Evolutionary conservation across 345 rosid genomes (phyloP).

Genomic region (Citrus medica): DNA sequence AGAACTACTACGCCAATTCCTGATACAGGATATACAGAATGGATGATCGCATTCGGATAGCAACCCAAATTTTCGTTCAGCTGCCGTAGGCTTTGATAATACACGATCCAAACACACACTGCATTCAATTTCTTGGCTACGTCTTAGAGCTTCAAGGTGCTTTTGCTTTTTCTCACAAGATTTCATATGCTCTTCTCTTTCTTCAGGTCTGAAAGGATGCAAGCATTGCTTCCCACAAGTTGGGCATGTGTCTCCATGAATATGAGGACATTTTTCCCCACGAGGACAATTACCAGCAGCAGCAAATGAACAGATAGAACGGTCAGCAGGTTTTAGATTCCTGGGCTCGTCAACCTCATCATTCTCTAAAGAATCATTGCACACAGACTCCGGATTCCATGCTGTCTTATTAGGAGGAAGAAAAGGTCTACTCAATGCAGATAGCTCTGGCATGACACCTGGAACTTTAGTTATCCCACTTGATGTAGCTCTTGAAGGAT

Average conservation of each 20-base stretch:
- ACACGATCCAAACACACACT: slow-evolving; percentile 80
- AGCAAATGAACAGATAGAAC: slow-evolving; percentile 76
- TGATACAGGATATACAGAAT: slow-evolving; percentile 82
- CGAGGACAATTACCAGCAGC: slow-evolving; percentile 82
- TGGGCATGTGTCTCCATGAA: slow-evolving; percentile 86
- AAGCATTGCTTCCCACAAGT: slow-evolving; percentile 82
- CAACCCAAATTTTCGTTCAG: slow-evolving; percentile 76
- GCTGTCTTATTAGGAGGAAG: slow-evolving; percentile 29
- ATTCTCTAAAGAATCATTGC: slow-evolving; percentile 28
- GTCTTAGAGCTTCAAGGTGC: slow-evolving; percentile 62
- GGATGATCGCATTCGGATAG: slow-evolving; percentile 98
- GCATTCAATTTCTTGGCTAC: slow-evolving; percentile 63
- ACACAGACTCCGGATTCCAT: slow-evolving; percentile 39
- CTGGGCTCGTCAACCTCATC: slow-evolving; percentile 33
- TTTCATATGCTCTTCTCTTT: slow-evolving; percentile 72
- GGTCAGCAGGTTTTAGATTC: slow-evolving; percentile 50
- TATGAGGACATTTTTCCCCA: slow-evolving; percentile 75
- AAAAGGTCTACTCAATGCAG: slow-evolving; percentile 32
- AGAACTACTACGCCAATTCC: slow-evolving; percentile 85
- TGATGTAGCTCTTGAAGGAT: slow-evolving; percentile 22
- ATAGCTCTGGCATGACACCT: slow-evolving; percentile 30
- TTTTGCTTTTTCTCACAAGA: slow-evolving; percentile 74
- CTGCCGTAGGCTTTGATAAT: slow-evolving; percentile 63
- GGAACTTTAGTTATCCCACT: slow-evolving; percentile 21
- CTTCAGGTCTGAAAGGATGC: slow-evolving; percentile 82